These are phyloP conservation scores for Trametes punicea DNA, from an alignment of 768 basidiomycete genomes.

Conservation along the genomic window DNA sequence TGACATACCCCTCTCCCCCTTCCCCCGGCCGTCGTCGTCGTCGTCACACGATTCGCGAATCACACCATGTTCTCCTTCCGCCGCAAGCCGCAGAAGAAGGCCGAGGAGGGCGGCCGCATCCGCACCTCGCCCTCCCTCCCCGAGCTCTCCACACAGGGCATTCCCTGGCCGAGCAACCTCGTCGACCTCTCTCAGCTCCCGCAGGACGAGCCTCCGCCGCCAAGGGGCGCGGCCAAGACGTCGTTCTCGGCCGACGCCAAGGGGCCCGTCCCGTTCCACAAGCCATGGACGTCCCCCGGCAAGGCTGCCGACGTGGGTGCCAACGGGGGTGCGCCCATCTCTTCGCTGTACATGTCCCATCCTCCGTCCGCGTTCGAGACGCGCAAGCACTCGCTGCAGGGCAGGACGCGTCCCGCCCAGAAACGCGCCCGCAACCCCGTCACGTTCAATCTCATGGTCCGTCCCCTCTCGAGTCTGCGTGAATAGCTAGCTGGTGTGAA, in stretches of 20 bases:
- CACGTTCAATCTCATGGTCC: slow-evolving; percentile 85
- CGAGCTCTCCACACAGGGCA: slow-evolving; percentile 68
- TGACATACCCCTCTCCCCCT: slow-evolving; percentile 19
- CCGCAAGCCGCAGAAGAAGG: slow-evolving; percentile 57
- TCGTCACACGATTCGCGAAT: not conserved
- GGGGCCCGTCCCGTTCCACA: slow-evolving; percentile 72
- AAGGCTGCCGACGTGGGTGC: slow-evolving; percentile 13
- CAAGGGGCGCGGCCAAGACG: slow-evolving; percentile 69
- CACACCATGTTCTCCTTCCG: slow-evolving; percentile 66
- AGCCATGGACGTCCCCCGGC: slow-evolving; percentile 54
- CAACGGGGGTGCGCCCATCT: slow-evolving; percentile 47
- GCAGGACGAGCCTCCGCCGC: slow-evolving; percentile 36
- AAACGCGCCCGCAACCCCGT: slow-evolving; percentile 64
- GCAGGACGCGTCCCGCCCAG: slow-evolving; percentile 52
- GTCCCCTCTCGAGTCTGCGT: slow-evolving; percentile 17
- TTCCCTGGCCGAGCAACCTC: slow-evolving; percentile 83
- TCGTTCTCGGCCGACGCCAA: slow-evolving; percentile 54
- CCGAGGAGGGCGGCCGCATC: slow-evolving; percentile 40
- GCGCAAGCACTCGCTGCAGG: slow-evolving; percentile 38
- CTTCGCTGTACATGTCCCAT: slow-evolving; percentile 64
- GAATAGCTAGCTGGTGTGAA: too few species aligned
- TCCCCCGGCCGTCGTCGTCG: not conserved
- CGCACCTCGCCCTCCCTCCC: slow-evolving; percentile 81
- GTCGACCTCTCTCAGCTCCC: slow-evolving; percentile 70
- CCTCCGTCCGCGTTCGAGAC: slow-evolving; percentile 64